These are phyloP conservation scores for Heritiera littoralis DNA, from an alignment of 345 rosid genomes.

Conservation along the genomic window DNA sequence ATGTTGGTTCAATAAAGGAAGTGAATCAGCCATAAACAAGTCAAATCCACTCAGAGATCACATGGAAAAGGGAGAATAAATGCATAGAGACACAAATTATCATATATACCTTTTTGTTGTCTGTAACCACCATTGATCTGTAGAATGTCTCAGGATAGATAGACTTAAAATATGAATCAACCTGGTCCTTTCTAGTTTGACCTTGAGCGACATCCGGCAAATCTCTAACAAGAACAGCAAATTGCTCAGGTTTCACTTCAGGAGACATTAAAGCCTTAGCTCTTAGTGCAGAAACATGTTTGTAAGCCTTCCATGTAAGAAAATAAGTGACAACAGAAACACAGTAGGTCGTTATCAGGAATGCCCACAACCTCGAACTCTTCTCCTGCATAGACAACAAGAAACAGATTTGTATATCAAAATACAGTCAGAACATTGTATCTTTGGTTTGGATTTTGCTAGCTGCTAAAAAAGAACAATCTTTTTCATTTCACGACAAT, in stretches of 20 bases:
- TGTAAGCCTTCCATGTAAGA: slow-evolving; percentile 81
- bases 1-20: too few relatives aligned
- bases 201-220: slow-evolving; percentile 58
- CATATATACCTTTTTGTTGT: slow-evolving; percentile 58
- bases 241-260: slow-evolving; percentile 70
- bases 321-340: slow-evolving; percentile 72
- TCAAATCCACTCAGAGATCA: too few relatives aligned
- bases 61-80: not conserved
- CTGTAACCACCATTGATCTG: slow-evolving; percentile 73
- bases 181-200: slow-evolving; percentile 70
- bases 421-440: not conserved
- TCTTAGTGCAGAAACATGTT: slow-evolving; percentile 71
- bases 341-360: slow-evolving; percentile 66
- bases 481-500: not conserved
- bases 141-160: slow-evolving; percentile 81
- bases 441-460: too few relatives aligned
- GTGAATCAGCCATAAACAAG: too few relatives aligned
- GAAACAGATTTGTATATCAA: not conserved
- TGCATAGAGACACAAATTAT: not conserved
- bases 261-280: slow-evolving; percentile 71
- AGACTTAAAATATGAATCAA: slow-evolving; percentile 73
- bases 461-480: not conserved
- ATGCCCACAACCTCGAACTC: slow-evolving; percentile 75
- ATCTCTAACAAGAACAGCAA: slow-evolving; percentile 81
- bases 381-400: slow-evolving; percentile 36